Conservation (phyloP, 2,329 filamentous ascomycete genomes). For the Pseudogymnoascus destructans region DNA sequence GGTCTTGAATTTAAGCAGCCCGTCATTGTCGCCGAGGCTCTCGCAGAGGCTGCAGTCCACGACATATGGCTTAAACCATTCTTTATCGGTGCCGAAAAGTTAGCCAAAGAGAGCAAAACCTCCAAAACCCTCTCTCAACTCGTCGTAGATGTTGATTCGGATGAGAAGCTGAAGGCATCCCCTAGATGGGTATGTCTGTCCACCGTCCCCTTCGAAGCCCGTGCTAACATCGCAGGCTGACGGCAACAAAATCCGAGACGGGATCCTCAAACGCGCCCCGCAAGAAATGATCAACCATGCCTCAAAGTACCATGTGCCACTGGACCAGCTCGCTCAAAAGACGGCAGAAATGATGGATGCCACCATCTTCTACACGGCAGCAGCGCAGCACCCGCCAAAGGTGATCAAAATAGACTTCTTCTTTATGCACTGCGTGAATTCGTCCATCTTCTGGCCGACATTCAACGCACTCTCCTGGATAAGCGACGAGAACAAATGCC, state of each 20-base stretch:
- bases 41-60: slow-evolving; percentile 67
- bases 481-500: slow-evolving; percentile 43
- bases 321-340: slow-evolving; percentile 35
- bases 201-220: slow-evolving; percentile 16
- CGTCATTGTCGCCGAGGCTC: slow-evolving; percentile 64
- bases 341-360: slow-evolving; percentile 60
- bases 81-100: slow-evolving; percentile 40
- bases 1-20: slow-evolving; percentile 74
- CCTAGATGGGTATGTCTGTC: slow-evolving; percentile 28
- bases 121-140: slow-evolving; percentile 42
- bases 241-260: slow-evolving; percentile 53
- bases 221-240: slow-evolving; percentile 28
- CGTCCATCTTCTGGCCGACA: slow-evolving; percentile 56
- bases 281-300: slow-evolving; percentile 51
- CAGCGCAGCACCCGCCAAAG: slow-evolving; percentile 49
- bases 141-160: slow-evolving; percentile 42
- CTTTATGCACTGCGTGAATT: slow-evolving; percentile 65
- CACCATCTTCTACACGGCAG: slow-evolving; percentile 35
- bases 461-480: slow-evolving; percentile 52
- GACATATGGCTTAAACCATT: slow-evolving; percentile 40
- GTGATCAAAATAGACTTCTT: slow-evolving; percentile 71
- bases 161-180: slow-evolving; percentile 43
- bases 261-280: slow-evolving; percentile 48
- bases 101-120: slow-evolving; percentile 26
- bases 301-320: slow-evolving; percentile 44